Evolutionary conservation across 768 basidiomycete genomes (phyloP), one percentile per base, ranked within the genome.

Genomic region (Serendipita sp.): DNA sequence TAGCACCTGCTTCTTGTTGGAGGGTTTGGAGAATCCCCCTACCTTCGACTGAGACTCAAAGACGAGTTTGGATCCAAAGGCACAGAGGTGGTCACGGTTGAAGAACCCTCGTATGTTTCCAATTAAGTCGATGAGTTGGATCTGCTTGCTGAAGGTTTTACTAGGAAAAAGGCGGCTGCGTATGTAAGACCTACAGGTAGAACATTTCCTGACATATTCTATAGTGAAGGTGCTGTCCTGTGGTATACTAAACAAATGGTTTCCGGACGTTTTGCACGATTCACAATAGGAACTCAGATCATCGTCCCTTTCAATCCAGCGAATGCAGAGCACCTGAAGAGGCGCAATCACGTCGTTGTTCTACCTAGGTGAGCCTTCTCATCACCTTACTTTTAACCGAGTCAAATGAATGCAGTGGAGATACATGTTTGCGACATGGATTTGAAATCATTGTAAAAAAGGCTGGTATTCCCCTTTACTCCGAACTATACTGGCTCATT

Each of bases 1-100:
- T 60, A 60, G 56, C 35, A 60, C 35, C 28, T 60, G 8, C 18
- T 60, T n/a, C 64, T 65, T n/a, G 64, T 65, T n/a, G 64, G 64
- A 3, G 64, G 64, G 3, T 54, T 65, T 38, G 64, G 36, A 10
- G 64, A 65, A 34, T 65, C 64, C 16, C 64, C n/a, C 3, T 65
- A n/a, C 35, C 30, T 65, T 1, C 64, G 64, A 3, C 7, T 3
- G 7, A 10, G 32, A 23, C 34, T 65, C 1, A 28, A 18, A 18
- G n/a, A 54, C 3, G 64, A 15, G 4, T 45, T 65, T n/a, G 23
- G 23, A 3, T 34, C 34, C 15, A 28, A 36, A 2, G 35, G 45
- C 28, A 52, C 45, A 15, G 56, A 65, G 52, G 15, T 65, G 11
- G 48, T 65, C 34, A 48, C 30, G 8, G 34, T 36, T 16, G 64